Percentiles rank a stretch among this genome's conserved stretches.
Evolutionary conservation across 2,329 filamentous ascomycete species (phyloP).

Genomic region (Corniculantispora saksenae): DNA sequence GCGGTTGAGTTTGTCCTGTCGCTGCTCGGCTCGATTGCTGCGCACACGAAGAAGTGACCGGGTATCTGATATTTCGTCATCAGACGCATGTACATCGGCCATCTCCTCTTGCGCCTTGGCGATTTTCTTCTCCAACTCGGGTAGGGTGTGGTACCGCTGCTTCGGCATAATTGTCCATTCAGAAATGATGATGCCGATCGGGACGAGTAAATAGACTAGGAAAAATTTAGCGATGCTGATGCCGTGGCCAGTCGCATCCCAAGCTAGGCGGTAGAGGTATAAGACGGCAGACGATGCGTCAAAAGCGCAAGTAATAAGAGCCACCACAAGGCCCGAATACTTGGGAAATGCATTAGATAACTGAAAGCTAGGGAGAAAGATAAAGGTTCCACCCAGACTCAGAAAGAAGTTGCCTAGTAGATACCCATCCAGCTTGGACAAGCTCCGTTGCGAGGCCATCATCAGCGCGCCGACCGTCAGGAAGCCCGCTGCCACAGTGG

Average conservation of each 20-base stretch:
- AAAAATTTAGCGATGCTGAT: constrained; percentile 43
- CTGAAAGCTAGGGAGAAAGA: constrained; percentile 82
- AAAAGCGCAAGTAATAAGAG: constrained; percentile 78
- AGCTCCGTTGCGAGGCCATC: constrained; percentile 65
- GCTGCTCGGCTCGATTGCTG: constrained; percentile 47
- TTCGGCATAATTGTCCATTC: constrained; percentile 43
- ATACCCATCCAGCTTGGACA: constrained; percentile 71
- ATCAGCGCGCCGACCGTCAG: constrained; percentile 70
- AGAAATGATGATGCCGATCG: constrained; percentile 36
- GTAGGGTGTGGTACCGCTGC: constrained; percentile 40
- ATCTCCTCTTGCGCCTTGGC: constrained; percentile 37
- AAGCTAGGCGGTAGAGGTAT: constrained; percentile 71
- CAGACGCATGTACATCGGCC: constrained; percentile 52
- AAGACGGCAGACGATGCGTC: constrained; percentile 81
- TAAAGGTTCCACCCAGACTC: constrained; percentile 76
- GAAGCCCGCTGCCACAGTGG: constrained; percentile 68
- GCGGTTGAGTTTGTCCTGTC: constrained; percentile 59
- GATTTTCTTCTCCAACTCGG: constrained; percentile 42
- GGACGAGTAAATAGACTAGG: constrained; percentile 39
- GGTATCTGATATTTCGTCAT: constrained; percentile 53
- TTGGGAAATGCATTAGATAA: constrained; percentile 81
- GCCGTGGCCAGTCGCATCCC: constrained; percentile 53
- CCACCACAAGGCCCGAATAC: constrained; percentile 76
- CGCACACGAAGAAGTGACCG: constrained; percentile 45
- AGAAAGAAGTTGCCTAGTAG: constrained; percentile 74